Evolutionary conservation across 2,329 filamentous ascomycete genomes (phyloP).

Genomic region (Pseudocercospora crystallina): DNA sequence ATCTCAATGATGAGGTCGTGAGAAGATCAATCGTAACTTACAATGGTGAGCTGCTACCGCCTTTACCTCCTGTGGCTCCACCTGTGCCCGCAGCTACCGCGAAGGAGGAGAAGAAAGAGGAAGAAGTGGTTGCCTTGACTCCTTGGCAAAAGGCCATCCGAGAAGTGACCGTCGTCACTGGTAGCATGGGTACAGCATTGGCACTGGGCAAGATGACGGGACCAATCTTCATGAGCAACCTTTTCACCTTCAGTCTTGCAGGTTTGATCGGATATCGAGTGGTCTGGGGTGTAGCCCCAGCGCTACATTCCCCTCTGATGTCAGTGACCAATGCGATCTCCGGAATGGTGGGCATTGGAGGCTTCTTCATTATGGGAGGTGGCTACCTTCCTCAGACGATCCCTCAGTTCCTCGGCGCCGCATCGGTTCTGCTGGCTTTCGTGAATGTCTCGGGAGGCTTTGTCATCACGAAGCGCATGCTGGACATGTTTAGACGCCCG

Average conservation of each 20-base stretch:
- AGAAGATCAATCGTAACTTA: constrained; percentile 80
- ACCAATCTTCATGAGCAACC: constrained; percentile 83
- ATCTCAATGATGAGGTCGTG: constrained; percentile 81
- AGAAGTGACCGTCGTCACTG: constrained; percentile 72
- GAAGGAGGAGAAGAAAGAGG: constrained; percentile 52
- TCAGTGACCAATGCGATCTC: constrained; percentile 92
- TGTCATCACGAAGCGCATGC: constrained; percentile 88
- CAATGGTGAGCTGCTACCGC: constrained; percentile 72
- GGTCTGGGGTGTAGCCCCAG: constrained; percentile 82
- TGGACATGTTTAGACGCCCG: constrained; percentile 85
- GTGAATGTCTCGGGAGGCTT: constrained; percentile 89
- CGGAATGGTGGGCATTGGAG: constrained; percentile 83
- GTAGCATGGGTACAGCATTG: constrained; percentile 72
- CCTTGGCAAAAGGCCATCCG: constrained; percentile 79
- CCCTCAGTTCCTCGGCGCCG: constrained; percentile 73
- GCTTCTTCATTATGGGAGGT: constrained; percentile 83
- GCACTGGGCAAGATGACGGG: constrained; percentile 78
- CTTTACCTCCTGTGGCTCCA: constrained; percentile 67
- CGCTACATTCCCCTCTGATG: constrained; percentile 86
- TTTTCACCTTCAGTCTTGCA: constrained; percentile 80
- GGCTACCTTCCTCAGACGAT: constrained; percentile 75
- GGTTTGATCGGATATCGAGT: constrained; percentile 84
- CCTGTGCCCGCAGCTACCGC: constrained; percentile 55
- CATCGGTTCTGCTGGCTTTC: constrained; percentile 80
- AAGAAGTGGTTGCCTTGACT: constrained; percentile 66